Evolutionary conservation across 2,329 filamentous ascomycete genomes (phyloP).

Genomic region (Ophiocordyceps australis): DNA sequence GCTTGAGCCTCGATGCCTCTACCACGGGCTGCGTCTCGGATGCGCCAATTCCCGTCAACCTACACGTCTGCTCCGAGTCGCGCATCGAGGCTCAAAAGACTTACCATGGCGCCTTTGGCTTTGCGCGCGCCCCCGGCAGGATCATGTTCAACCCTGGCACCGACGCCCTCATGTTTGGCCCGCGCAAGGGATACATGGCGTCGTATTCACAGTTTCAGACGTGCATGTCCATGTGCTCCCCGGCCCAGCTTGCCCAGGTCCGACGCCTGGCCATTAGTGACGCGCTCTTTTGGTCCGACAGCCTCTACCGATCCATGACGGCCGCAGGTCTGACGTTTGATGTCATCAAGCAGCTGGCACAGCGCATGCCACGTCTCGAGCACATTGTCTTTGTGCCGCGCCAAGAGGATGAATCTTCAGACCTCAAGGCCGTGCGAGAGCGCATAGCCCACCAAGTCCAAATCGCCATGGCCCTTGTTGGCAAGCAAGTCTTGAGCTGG

Average conservation of each 20-base stretch:
- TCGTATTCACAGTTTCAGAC: slow-evolving; percentile 25
- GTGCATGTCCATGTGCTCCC: slow-evolving; percentile 21
- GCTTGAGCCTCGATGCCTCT: slow-evolving; percentile 3
- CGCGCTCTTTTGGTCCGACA: slow-evolving; percentile 19
- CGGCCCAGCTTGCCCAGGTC: slow-evolving; percentile 19
- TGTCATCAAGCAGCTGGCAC: slow-evolving; percentile 17
- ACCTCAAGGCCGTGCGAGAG: slow-evolving; percentile 12
- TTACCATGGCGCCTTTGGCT: slow-evolving; percentile 22
- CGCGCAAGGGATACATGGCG: slow-evolving; percentile 23
- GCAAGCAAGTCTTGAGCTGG: slow-evolving; percentile 12
- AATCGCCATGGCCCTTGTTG: slow-evolving; percentile 15
- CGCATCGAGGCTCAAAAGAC: slow-evolving; percentile 21
- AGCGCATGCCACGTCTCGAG: slow-evolving; percentile 18
- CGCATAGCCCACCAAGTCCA: slow-evolving; percentile 18
- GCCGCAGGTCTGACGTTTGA: slow-evolving; percentile 20
- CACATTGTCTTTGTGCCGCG: slow-evolving; percentile 25
- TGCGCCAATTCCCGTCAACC: slow-evolving; percentile 21
- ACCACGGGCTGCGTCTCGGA: slow-evolving; percentile 20
- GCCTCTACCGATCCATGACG: slow-evolving; percentile 16
- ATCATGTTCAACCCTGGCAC: slow-evolving; percentile 20
- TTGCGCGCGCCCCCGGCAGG: slow-evolving; percentile 19
- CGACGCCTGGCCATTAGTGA: slow-evolving; percentile 26
- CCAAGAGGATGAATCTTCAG: slow-evolving; percentile 13
- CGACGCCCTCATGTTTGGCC: slow-evolving; percentile 30
- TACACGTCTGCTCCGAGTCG: slow-evolving; percentile 27